These are phyloP conservation scores for Echeveria elegans DNA, from an alignment of 164 flowering plant species.

Conservation along the genomic window DNA sequence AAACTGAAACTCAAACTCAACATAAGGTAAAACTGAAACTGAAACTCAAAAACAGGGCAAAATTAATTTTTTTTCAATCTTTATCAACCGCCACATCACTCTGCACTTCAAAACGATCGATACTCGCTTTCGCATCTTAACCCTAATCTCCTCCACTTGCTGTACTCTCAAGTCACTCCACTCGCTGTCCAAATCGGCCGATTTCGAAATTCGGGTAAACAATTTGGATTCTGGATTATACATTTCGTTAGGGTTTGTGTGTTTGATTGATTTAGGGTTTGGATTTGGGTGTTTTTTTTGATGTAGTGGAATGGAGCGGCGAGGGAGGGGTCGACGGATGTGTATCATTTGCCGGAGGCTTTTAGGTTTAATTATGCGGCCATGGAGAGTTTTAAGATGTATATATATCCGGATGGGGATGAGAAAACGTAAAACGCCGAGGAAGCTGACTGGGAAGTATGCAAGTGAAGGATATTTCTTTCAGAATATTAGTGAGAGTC, in stretches of 20 bases:
- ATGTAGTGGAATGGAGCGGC: constrained; percentile 8
- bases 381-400: constrained; percentile 89
- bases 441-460: constrained; percentile 93
- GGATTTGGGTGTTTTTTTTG: no score
- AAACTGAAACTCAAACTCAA: no score
- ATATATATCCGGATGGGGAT: constrained; percentile 87
- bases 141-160: background rate
- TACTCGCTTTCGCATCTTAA: background rate
- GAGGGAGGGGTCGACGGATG: constrained; percentile 22
- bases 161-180: background rate
- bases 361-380: constrained; percentile 54
- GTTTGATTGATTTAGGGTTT: background rate
- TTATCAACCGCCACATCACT: no score
- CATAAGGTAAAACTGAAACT: no score
- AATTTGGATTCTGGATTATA: background rate
- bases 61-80: no score
- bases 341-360: constrained; percentile 58
- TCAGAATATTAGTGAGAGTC: constrained; percentile 84
- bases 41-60: no score
- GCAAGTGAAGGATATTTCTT: constrained; percentile 96
- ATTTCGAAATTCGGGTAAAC: background rate
- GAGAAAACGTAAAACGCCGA: constrained; percentile 84
- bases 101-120: background rate
- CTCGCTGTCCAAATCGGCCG: background rate
- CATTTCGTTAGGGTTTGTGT: background rate